phyloP scores from a whole-genome alignment of 176 grass and related monocot genomes.

The Carex cristatella region DNA sequence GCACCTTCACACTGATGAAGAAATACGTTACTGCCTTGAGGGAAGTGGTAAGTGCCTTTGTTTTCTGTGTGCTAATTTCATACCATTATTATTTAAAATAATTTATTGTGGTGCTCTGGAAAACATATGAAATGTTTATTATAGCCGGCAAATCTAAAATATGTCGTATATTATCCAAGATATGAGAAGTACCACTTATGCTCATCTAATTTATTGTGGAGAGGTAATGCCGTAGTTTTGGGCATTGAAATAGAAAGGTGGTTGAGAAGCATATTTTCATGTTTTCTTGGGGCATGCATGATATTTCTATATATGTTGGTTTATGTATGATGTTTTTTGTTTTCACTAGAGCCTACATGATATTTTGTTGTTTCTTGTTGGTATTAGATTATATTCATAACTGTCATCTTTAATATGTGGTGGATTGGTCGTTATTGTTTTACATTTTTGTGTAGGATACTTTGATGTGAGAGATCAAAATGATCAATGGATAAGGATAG shows the following conservation, averaged over 20 bases:
- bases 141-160: neutral
- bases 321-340: neutral
- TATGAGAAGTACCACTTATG: neutral
- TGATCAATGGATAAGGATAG: conserved; percentile 78
- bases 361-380: neutral
- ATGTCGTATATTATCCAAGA: neutral
- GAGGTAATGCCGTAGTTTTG: neutral
- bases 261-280: neutral
- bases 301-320: neutral
- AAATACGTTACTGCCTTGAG: conserved; percentile 89
- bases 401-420: neutral
- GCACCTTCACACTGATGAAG: conserved; percentile 90
- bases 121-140: neutral
- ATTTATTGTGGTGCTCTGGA: neutral
- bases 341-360: neutral
- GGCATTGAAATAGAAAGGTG: neutral
- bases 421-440: neutral
- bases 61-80: neutral
- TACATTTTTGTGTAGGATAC: conserved; percentile 47
- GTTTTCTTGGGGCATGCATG: neutral
- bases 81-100: neutral
- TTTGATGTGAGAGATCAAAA: conserved; percentile 82
- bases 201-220: neutral
- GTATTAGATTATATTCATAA: neutral
- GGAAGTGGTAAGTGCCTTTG: conserved; percentile 60